Conservation (phyloP, 2,329 filamentous ascomycete species). For the Colletotrichum euphorbiae region DNA sequence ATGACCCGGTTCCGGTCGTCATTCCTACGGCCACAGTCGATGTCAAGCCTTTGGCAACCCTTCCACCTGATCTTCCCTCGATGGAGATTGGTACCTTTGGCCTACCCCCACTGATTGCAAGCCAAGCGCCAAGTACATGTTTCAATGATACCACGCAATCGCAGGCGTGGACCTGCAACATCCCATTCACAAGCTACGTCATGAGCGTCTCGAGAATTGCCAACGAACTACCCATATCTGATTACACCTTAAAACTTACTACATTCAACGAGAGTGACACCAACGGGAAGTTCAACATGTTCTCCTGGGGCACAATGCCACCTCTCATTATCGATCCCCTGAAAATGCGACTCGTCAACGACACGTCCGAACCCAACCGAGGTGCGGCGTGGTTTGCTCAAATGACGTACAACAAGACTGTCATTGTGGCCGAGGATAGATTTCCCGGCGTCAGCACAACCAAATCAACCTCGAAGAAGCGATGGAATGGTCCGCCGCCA, state of each 20-base stretch:
- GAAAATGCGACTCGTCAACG: constrained; percentile 61
- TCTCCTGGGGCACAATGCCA: constrained; percentile 66
- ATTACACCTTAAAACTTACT: constrained; percentile 57
- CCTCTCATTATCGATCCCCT: constrained; percentile 55
- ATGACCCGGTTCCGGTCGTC: constrained; percentile 47
- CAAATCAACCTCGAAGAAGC: constrained; percentile 30
- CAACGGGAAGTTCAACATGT: constrained; percentile 43
- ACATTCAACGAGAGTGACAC: constrained; percentile 53
- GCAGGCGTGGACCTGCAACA: constrained; percentile 73
- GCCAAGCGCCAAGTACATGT: constrained; percentile 65
- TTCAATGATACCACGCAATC: constrained; percentile 65
- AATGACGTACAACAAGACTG: constrained; percentile 66
- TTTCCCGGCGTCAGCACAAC: constrained; percentile 45
- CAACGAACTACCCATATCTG: constrained; percentile 45
- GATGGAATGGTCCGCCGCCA: constrained; percentile 19
- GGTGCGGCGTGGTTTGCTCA: constrained; percentile 68
- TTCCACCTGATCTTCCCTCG: constrained; percentile 62
- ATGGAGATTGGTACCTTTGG: constrained; percentile 67
- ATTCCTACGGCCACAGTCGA: constrained; percentile 58
- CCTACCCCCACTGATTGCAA: constrained; percentile 65
- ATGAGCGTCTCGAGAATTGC: constrained; percentile 53
- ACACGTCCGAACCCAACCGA: constrained; percentile 58
- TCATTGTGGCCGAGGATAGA: constrained; percentile 60
- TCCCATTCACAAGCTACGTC: constrained; percentile 58
- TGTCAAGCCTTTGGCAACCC: constrained; percentile 61